These are phyloP conservation scores for Scheffersomyces segobiensis DNA, from an alignment of 1,139 yeast species.

Conservation along the genomic window DNA sequence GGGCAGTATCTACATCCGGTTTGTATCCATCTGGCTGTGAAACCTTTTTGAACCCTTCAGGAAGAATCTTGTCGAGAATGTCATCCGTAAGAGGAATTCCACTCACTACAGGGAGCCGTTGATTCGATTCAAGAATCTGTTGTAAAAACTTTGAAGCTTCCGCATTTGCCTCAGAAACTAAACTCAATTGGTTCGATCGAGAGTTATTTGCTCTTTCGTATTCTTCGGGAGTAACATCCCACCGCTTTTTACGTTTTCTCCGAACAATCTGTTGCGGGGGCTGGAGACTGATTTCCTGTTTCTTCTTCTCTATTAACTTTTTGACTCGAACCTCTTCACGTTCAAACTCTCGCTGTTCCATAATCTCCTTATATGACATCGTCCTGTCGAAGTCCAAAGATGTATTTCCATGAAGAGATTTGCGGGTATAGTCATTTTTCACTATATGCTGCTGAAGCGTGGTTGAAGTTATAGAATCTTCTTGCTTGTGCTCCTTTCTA, in stretches of 20 bases:
- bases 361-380: constrained; percentile 35
- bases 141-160: constrained; percentile 13
- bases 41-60: constrained; percentile 52
- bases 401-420: constrained; percentile 23
- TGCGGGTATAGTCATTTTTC: constrained; percentile 19
- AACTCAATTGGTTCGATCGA: not conserved
- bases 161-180: constrained; percentile 12
- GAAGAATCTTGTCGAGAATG: constrained; percentile 52
- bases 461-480: constrained; percentile 26
- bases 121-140: constrained; percentile 7
- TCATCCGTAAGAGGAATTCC: constrained; percentile 52
- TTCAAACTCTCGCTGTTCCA: constrained; percentile 35
- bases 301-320: constrained; percentile 16
- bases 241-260: constrained; percentile 17
- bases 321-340: constrained; percentile 29
- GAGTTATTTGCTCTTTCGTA: constrained; percentile 15
- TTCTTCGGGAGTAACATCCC: constrained; percentile 41
- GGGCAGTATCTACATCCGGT: constrained; percentile 29
- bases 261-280: constrained; percentile 24
- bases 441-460: constrained; percentile 20
- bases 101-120: constrained; percentile 40
- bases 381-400: constrained; percentile 23
- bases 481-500: constrained; percentile 33
- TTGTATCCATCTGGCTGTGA: constrained; percentile 50
- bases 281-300: constrained; percentile 16